Percentiles rank a stretch among this genome's conserved stretches.
phyloP scores from a whole-genome alignment of 2,329 filamentous ascomycete genomes.

The Epichloe sibirici region DNA sequence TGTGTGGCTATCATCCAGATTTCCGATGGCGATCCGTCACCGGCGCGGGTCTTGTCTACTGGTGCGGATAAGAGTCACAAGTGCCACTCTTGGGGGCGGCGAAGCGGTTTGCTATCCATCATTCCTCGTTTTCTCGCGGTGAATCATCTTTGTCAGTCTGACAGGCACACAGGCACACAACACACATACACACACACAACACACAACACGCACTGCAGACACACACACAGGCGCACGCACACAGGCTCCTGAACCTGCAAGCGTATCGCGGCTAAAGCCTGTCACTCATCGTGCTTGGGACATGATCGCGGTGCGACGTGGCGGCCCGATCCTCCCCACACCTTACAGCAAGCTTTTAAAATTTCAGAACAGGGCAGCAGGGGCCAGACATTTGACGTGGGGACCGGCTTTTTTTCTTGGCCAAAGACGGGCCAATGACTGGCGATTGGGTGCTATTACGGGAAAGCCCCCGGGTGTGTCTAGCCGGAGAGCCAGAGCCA shows the following conservation, averaged over 20 bases:
- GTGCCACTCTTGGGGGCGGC: background rate
- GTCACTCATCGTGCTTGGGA: constrained; percentile 1
- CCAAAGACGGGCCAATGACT: too few species aligned
- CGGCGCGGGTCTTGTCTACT: background rate
- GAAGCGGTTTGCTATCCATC: background rate
- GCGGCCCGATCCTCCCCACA: constrained; percentile 7
- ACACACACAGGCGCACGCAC: background rate
- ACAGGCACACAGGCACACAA: background rate
- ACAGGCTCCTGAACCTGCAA: background rate
- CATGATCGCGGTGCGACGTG: constrained; percentile 6
- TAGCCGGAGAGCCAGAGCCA: too few species aligned
- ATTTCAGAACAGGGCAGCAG: background rate
- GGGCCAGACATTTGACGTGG: too few species aligned
- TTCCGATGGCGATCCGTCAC: too few species aligned
- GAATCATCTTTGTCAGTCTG: background rate
- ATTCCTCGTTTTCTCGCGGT: background rate
- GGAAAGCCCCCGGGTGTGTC: too few species aligned
- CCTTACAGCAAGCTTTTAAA: background rate
- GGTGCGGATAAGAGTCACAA: background rate
- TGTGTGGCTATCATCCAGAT: background rate
- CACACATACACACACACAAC: background rate
- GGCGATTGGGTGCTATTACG: too few species aligned
- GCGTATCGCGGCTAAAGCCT: constrained; percentile 5
- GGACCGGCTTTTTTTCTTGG: too few species aligned
- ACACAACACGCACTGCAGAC: background rate